Evolutionary conservation across 1,284 basidiomycete genomes (phyloP), one percentile per base, ranked within the genome.

Genomic region (Ustilago bromivora): DNA sequence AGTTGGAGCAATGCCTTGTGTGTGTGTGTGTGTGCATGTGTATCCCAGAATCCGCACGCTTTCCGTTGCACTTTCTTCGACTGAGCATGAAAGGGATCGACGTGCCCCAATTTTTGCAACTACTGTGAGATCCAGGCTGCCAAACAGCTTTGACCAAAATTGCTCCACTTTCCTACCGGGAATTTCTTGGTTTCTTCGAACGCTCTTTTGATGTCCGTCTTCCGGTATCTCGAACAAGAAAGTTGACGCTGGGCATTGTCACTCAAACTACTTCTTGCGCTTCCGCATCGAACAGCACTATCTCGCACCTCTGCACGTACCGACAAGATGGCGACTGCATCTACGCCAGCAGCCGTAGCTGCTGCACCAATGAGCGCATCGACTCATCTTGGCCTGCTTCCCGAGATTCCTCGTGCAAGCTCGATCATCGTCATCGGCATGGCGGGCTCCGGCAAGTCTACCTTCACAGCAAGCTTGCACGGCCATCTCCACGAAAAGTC

Each of bases 391-490:
- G 66, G 66, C 2, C 60, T 78, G 3, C 74, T 83, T n/a, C 79
- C 80, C 28, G 76, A 79, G 11, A 67, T 80, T 15, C 79, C 83
- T 41, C 59, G 77, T n/a, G 84, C 82, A 7, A 85, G 82, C 35
- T 72, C 84, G 10, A 76, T 87, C 61, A 82, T 87, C 47, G 80
- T 85, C 52, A 83, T 87, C 54, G 96, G 96, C 19, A 96, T 96
- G 94, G 94, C 94, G 0, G 94, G 94, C 9, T 94, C 93, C 10
- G 95, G 97, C 77, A 98, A 99, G 88, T 97, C 96, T 4, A 98
- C 97, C 1, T 94, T 99, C 86, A 94, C 98, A 35, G 94, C 79
- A 12, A 72, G 71, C 52, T 72, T 85, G 11, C 71, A 80, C 23
- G 61, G 71, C 12, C 75, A 82, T 49, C 67, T 79, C 3, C 73